Base-by-base conservation (phyloP, 257 asterid species). In the Thymus mandschuricus region DNA sequence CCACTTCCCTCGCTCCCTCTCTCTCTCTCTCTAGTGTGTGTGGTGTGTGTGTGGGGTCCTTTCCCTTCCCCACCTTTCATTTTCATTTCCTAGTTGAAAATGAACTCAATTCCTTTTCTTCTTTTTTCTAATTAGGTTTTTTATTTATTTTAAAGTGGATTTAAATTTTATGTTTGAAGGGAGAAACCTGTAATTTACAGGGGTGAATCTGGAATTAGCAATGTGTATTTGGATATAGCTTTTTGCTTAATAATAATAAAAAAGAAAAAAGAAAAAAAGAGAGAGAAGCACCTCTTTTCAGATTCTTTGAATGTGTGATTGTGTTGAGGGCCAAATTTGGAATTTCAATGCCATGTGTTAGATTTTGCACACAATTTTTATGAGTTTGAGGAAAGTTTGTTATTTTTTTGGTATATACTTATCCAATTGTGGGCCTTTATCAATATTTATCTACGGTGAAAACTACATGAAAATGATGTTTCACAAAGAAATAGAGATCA, bases 171-270 rank as follows among this genome's bases (percentile, higher is more conserved):
- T 31, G 64, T 76, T 70, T 57, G 41, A 67, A 70, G 76, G 76
- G 21, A 50, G 54, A 57, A 70, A 33, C 68, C 65, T 75, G 76
- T 70, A 65, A 65, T 70, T 81, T 74, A 81, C 56, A 65, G 69
- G 72, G 85, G 82, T 79, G 60, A 82, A 81, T 82, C 84, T 67
- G 58, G 75, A 78, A 78, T 64, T 6, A n/a, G 80, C 76, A 33
- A 69, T 82, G 76, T 84, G 86, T 82, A 71, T 79, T 82, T 80
- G 76, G 67, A 27, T 70, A 60, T 56, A 59, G 56, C 34, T 40
- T 62, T 79, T 60, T 68, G 70, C 71, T 15, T 27, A 80, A 72
- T 81, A 77, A 83, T 80, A 44, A 2, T 0, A 44, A 44, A 0
- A 9, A 44, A 0, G 6, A 35, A 1, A 38, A 38, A 75, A 69